These are phyloP conservation scores for Cystobasidium sp. DNA, from an alignment of 1,284 basidiomycete genomes.

Conservation along the genomic window DNA sequence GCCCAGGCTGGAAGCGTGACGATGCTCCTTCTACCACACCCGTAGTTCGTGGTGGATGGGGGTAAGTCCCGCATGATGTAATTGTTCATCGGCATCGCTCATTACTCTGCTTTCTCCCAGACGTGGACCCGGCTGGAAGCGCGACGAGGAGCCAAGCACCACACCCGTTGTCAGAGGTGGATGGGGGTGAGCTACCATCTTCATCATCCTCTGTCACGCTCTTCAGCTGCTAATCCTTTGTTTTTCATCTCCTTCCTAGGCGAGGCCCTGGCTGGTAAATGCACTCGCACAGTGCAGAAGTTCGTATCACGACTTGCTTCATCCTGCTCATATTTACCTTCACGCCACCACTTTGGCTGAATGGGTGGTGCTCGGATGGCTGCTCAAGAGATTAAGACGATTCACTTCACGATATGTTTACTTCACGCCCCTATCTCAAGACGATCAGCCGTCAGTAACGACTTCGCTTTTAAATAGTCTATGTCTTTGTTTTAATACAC, in stretches of 20 bases:
- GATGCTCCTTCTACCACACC: constrained; percentile 16
- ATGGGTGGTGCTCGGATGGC: too few species aligned
- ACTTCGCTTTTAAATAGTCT: too few species aligned
- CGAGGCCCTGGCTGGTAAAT: constrained; percentile 17
- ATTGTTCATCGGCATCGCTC: neutral
- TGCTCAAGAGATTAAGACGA: too few species aligned
- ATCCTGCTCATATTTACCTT: too few species aligned
- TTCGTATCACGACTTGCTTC: too few species aligned
- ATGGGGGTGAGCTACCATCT: constrained; percentile 15
- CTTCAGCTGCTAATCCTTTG: too few species aligned
- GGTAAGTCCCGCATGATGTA: constrained; percentile 1
- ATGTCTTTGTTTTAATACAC: too few species aligned
- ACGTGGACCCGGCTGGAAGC: constrained; percentile 31
- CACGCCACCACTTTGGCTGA: too few species aligned
- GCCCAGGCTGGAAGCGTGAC: constrained; percentile 33
- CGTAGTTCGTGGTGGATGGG: constrained; percentile 30
- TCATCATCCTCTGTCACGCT: neutral
- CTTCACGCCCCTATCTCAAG: too few species aligned
- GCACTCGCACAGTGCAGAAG: too few species aligned
- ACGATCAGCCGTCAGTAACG: too few species aligned
- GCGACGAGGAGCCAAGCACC: constrained; percentile 20
- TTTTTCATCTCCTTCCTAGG: neutral
- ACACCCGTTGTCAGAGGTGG: constrained; percentile 25
- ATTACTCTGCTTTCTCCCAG: neutral
- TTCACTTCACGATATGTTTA: too few species aligned